Evolutionary conservation across 495 filamentous ascomycete species (phyloP).

Genomic region (Penicillium nucicola): DNA sequence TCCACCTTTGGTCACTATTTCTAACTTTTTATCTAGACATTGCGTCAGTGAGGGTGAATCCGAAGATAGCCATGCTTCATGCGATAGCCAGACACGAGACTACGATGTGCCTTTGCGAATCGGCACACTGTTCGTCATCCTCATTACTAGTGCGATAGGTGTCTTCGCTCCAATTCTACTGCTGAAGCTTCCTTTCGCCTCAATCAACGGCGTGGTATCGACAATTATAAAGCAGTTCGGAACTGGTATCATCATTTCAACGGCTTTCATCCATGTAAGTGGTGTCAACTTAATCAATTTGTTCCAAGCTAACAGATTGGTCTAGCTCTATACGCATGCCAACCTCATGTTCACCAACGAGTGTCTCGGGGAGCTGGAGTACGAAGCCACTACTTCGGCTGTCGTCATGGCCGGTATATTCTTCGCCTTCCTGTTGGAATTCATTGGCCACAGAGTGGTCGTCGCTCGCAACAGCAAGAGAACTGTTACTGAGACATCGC

Average conservation of each 20-base stretch:
- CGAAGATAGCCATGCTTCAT: slow-evolving; percentile 27
- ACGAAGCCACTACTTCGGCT: slow-evolving; percentile 58
- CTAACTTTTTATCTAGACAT: slow-evolving; percentile 27
- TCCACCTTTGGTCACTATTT: neutral
- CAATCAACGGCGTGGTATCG: slow-evolving; percentile 43
- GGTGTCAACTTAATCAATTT: neutral
- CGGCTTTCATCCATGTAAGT: slow-evolving; percentile 65
- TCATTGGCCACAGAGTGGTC: slow-evolving; percentile 50
- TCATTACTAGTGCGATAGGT: slow-evolving; percentile 46
- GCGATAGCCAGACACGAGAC: slow-evolving; percentile 42
- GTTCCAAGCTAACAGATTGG: slow-evolving; percentile 6
- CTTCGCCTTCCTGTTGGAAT: slow-evolving; percentile 60
- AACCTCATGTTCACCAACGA: slow-evolving; percentile 59
- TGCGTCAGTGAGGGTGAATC: slow-evolving; percentile 42
- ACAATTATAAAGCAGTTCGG: slow-evolving; percentile 64
- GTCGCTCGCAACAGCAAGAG: slow-evolving; percentile 14
- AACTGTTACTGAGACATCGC: neutral
- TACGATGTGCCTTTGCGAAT: slow-evolving; percentile 61
- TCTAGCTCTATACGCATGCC: slow-evolving; percentile 61
- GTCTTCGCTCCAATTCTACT: slow-evolving; percentile 43
- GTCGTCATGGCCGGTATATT: slow-evolving; percentile 66
- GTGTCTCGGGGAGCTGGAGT: slow-evolving; percentile 57
- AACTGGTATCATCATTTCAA: slow-evolving; percentile 69
- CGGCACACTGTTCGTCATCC: slow-evolving; percentile 58
- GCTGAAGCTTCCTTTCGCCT: slow-evolving; percentile 25